phyloP scores from a whole-genome alignment of 164 flowering plant species.

The Nelumbo lutea region DNA sequence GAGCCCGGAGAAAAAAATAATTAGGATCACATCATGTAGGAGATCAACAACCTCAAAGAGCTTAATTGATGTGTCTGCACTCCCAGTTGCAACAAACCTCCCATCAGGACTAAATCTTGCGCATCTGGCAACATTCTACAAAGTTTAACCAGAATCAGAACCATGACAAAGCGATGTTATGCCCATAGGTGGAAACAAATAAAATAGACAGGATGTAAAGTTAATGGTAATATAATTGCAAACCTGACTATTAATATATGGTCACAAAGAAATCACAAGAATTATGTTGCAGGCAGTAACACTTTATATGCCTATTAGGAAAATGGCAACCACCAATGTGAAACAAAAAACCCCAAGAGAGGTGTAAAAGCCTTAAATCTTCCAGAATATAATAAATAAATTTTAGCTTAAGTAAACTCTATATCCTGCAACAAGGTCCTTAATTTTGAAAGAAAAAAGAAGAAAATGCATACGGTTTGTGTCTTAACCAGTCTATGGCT shows the following conservation, averaged over 20 bases:
- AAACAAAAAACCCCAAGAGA: neutral
- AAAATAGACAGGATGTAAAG: too few relatives aligned
- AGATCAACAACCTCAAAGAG: slow-evolving; percentile 69
- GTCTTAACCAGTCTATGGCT: too few relatives aligned
- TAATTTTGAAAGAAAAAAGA: neutral
- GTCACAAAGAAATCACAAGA: too few relatives aligned
- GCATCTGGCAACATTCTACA: slow-evolving; percentile 79
- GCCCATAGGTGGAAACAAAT: too few relatives aligned
- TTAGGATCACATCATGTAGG: neutral
- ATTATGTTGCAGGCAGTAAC: too few relatives aligned
- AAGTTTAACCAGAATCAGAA: neutral
- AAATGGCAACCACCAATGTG: neutral
- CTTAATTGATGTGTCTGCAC: slow-evolving; percentile 83
- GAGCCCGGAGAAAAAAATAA: slow-evolving; percentile 1
- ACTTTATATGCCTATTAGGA: neutral
- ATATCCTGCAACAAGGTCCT: neutral
- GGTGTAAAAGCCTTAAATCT: too few relatives aligned
- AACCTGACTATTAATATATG: too few relatives aligned
- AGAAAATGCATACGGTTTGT: neutral
- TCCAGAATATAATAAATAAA: too few relatives aligned
- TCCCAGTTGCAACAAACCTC: slow-evolving; percentile 78
- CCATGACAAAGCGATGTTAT: too few relatives aligned
- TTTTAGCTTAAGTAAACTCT: too few relatives aligned
- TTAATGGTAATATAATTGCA: too few relatives aligned
- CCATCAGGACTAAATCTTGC: slow-evolving; percentile 92